phyloP scores from a whole-genome alignment of 1,139 yeast genomes.

The Debaryomyces psychrophilus region DNA sequence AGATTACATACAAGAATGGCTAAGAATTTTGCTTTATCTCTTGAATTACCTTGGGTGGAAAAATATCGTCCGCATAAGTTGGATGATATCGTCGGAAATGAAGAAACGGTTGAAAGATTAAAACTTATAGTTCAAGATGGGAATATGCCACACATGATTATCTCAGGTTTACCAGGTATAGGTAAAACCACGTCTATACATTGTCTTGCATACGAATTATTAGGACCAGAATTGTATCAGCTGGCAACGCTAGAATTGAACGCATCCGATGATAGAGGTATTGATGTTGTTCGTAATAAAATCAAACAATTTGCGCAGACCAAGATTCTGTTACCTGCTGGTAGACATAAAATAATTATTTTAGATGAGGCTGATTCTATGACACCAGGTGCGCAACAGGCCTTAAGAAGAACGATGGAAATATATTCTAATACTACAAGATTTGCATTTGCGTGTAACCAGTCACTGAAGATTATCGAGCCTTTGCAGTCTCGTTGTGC shows the following conservation, averaged over 20 bases:
- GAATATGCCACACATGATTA: conserved; percentile 94
- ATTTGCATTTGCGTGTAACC: conserved; percentile 97
- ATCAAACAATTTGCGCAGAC: conserved; percentile 69
- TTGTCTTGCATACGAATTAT: conserved; percentile 82
- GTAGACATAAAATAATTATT: conserved; percentile 81
- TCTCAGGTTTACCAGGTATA: conserved; percentile 93
- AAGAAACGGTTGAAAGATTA: conserved; percentile 83
- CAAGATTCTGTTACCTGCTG: conserved; percentile 60
- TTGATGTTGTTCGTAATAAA: conserved; percentile 51
- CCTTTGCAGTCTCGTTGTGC: conserved; percentile 98
- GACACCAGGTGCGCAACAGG: conserved; percentile 99
- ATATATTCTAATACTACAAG: conserved; percentile 91
- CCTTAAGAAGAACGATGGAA: conserved; percentile 96
- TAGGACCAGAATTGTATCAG: conserved; percentile 67
- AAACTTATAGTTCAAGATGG: conserved; percentile 88
- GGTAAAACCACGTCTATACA: conserved; percentile 95
- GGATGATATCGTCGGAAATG: conserved; percentile 90
- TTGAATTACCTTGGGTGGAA: conserved; percentile 78
- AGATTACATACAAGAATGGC: conserved; percentile 17
- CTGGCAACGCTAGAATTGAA: conserved; percentile 86
- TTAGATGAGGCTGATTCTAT: conserved; percentile 97
- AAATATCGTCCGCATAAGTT: conserved; percentile 83
- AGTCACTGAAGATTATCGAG: conserved; percentile 90
- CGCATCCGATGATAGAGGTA: conserved; percentile 55
- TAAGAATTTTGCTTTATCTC: conserved; percentile 27